phyloP scores from a whole-genome alignment of 169 alveolate genomes.

The Eimeria necatrix region DNA sequence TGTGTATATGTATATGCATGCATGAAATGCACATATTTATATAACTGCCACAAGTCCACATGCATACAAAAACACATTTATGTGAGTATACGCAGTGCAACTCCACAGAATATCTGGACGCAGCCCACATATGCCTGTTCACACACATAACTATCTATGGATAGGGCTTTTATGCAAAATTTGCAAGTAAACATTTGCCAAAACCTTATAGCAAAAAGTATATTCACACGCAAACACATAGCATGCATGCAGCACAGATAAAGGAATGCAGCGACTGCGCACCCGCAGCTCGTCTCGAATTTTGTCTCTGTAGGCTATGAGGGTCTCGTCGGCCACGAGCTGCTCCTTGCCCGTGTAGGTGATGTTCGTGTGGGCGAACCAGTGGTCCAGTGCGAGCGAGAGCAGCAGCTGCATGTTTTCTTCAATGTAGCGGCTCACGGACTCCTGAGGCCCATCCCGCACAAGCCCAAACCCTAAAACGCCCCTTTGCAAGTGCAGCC shows the following conservation, averaged over 20 bases:
- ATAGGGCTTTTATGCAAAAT: too few species aligned
- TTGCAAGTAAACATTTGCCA: neutral
- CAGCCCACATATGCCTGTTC: too few species aligned
- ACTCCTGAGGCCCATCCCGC: slow-evolving; percentile 32
- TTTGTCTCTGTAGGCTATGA: slow-evolving; percentile 53
- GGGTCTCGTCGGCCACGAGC: slow-evolving; percentile 65
- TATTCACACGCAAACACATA: neutral
- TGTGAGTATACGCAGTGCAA: too few species aligned
- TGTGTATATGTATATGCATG: slow-evolving; percentile 15
- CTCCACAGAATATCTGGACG: too few species aligned
- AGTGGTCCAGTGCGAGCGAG: slow-evolving; percentile 85
- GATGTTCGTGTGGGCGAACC: slow-evolving; percentile 84
- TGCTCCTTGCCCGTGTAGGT: slow-evolving; percentile 71
- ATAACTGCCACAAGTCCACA: too few species aligned
- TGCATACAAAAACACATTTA: too few species aligned
- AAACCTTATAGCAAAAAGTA: neutral
- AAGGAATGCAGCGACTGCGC: neutral
- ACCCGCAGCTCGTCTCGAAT: slow-evolving; percentile 77
- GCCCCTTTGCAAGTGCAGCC: neutral
- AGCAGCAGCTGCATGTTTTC: slow-evolving; percentile 83
- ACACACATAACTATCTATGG: neutral
- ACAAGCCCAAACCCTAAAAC: neutral
- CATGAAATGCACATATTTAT: too few species aligned
- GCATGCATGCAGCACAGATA: neutral
- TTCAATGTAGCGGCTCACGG: slow-evolving; percentile 82